Conservation (phyloP, 2,329 filamentous ascomycete genomes). For the Acephala macrosclerotiorum region DNA sequence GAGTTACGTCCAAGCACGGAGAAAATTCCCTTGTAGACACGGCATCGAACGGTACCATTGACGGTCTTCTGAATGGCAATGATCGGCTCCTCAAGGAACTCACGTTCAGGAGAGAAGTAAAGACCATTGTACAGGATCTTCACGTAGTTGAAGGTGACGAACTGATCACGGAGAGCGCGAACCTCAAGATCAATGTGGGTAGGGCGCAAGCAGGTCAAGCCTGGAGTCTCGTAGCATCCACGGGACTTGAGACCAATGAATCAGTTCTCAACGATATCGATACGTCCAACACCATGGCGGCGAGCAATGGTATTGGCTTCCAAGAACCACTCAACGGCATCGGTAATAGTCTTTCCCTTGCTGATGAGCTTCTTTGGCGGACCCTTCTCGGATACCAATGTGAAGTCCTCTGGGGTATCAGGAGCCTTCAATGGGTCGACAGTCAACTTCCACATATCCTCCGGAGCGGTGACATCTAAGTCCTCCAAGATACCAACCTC, state of each 20-base stretch:
- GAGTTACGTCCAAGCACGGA: slow-evolving; percentile 64
- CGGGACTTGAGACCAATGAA: slow-evolving; percentile 83
- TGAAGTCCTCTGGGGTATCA: slow-evolving; percentile 74
- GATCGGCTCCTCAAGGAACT: slow-evolving; percentile 73
- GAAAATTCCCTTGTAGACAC: slow-evolving; percentile 72
- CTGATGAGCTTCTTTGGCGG: slow-evolving; percentile 71
- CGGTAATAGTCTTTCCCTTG: slow-evolving; percentile 69
- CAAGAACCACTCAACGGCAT: slow-evolving; percentile 75
- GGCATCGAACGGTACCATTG: slow-evolving; percentile 67
- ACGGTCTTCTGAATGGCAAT: slow-evolving; percentile 65
- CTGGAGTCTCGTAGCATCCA: slow-evolving; percentile 74
- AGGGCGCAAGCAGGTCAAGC: slow-evolving; percentile 43
- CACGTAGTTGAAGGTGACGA: slow-evolving; percentile 70
- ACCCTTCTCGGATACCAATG: slow-evolving; percentile 76
- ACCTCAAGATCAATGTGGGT: slow-evolving; percentile 66
- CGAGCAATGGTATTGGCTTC: slow-evolving; percentile 75
- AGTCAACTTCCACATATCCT: slow-evolving; percentile 83
- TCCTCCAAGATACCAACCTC: slow-evolving; percentile 72
- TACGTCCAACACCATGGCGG: slow-evolving; percentile 77
- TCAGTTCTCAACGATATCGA: slow-evolving; percentile 85
- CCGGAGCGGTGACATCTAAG: slow-evolving; percentile 68
- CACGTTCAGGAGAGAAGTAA: slow-evolving; percentile 73
- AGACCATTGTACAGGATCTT: slow-evolving; percentile 67
- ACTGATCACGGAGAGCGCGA: slow-evolving; percentile 73
- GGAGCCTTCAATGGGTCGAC: slow-evolving; percentile 74